A percentile compares a stretch with the other conserved stretches of the same genome.
Evolutionary conservation across 192 early-diverging fungal genomes (phyloP).

Genomic region (Coemansia sp.): DNA sequence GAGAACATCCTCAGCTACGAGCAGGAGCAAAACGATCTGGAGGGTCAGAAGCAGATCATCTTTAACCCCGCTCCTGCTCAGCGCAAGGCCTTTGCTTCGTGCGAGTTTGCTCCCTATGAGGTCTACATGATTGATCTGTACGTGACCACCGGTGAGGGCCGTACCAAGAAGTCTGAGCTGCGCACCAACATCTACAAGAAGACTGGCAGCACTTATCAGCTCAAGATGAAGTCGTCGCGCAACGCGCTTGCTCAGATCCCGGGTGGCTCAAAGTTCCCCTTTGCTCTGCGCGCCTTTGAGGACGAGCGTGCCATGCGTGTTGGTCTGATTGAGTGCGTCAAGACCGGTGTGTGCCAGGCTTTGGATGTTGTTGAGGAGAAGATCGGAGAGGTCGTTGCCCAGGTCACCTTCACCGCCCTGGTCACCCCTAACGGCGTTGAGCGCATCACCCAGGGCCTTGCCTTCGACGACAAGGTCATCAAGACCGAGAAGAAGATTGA

Average conservation of each 20-base stretch:
- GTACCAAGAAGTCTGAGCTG: slow-evolving; percentile 61
- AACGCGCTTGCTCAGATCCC: slow-evolving; percentile 68
- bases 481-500: slow-evolving; percentile 85
- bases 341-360: slow-evolving; percentile 74
- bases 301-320: slow-evolving; percentile 91
- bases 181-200: slow-evolving; percentile 94
- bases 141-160: slow-evolving; percentile 86
- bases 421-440: slow-evolving; percentile 84
- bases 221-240: slow-evolving; percentile 87
- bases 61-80: slow-evolving; percentile 78
- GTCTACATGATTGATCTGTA: slow-evolving; percentile 92
- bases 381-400: slow-evolving; percentile 74
- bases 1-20: slow-evolving; percentile 92
- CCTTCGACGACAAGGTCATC: slow-evolving; percentile 71
- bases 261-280: slow-evolving; percentile 80
- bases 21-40: slow-evolving; percentile 79
- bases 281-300: slow-evolving; percentile 77
- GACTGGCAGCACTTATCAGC: slow-evolving; percentile 69
- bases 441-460: slow-evolving; percentile 69
- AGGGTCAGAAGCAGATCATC: slow-evolving; percentile 93
- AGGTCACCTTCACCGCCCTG: slow-evolving; percentile 90
- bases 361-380: slow-evolving; percentile 85
- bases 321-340: slow-evolving; percentile 87
- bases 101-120: slow-evolving; percentile 69
- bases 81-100: slow-evolving; percentile 65